Percentiles rank a stretch among this genome's conserved stretches.
Evolutionary conservation across 2,329 filamentous ascomycete genomes (phyloP).

Genomic region (Samsoniella hepiali): DNA sequence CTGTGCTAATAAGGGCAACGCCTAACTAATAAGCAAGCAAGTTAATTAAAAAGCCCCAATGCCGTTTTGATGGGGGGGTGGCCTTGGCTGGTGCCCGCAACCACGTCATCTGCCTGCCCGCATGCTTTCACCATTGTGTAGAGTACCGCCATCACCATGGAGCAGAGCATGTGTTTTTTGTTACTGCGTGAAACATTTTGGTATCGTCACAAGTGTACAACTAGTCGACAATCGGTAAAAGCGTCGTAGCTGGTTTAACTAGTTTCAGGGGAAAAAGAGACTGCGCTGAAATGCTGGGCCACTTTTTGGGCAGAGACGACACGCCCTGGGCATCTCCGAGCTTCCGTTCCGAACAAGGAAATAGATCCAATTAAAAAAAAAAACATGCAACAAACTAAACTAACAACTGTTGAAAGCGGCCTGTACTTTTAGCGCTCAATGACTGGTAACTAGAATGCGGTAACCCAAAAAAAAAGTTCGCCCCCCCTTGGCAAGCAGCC

Average conservation of each 20-base stretch:
- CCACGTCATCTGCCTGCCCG: slow-evolving; percentile 4
- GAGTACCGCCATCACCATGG: background rate
- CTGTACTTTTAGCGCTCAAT: background rate
- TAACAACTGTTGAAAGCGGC: no score
- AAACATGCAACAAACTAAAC: background rate
- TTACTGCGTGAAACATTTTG: background rate
- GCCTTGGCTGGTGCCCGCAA: slow-evolving; percentile 3
- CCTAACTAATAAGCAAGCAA: background rate
- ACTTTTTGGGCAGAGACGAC: slow-evolving; percentile 1
- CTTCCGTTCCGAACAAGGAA: slow-evolving; percentile 15
- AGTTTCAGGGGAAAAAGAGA: background rate
- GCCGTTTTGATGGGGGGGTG: slow-evolving; percentile 6
- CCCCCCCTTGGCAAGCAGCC: background rate
- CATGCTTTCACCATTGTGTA: background rate
- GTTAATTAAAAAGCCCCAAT: background rate
- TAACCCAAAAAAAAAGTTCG: background rate
- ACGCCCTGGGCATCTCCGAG: slow-evolving; percentile 5
- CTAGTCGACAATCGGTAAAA: no score
- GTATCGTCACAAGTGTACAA: background rate
- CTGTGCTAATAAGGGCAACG: no score
- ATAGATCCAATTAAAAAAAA: background rate
- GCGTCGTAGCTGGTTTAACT: background rate
- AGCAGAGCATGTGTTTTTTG: no score
- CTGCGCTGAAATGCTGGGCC: background rate
- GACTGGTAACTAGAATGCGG: background rate